Conservation (phyloP, 1,284 basidiomycete species). For the Phylloporus sp. region DNA sequence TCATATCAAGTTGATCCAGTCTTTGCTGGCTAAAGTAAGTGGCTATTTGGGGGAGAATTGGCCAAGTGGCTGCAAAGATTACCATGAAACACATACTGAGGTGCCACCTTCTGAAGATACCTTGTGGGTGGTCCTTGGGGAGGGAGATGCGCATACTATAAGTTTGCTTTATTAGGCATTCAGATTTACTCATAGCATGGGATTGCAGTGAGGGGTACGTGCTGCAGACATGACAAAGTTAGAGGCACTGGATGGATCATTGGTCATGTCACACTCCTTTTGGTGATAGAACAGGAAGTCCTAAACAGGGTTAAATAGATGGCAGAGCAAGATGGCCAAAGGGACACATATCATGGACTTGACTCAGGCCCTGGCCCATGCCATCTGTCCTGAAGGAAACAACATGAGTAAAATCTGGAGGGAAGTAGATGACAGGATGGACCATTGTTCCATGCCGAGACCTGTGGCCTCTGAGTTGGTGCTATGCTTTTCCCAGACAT, state of each 20-base stretch:
- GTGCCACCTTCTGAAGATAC: constrained; percentile 77
- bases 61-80: constrained; percentile 26
- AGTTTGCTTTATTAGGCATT: constrained; percentile 80
- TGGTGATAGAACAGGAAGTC: constrained; percentile 85
- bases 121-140: constrained; percentile 64
- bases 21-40: constrained; percentile 81
- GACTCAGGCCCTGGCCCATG: constrained; percentile 81
- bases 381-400: constrained; percentile 76
- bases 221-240: constrained; percentile 41
- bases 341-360: constrained; percentile 70
- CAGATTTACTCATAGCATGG: constrained; percentile 49
- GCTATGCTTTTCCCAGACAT: constrained; percentile 84
- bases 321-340: neutral
- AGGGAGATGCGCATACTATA: constrained; percentile 78
- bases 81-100: constrained; percentile 59
- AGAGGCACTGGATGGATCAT: constrained; percentile 64
- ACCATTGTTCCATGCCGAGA: constrained; percentile 83
- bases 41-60: constrained; percentile 46
- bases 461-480: constrained; percentile 78
- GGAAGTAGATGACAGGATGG: constrained; percentile 26
- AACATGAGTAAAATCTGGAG: neutral
- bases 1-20: constrained; percentile 65
- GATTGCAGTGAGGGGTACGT: constrained; percentile 42
- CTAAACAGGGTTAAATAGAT: constrained; percentile 40
- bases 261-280: constrained; percentile 68